Conservation (phyloP, 78 protist species). For the Dictyostelium capitatum region DNA sequence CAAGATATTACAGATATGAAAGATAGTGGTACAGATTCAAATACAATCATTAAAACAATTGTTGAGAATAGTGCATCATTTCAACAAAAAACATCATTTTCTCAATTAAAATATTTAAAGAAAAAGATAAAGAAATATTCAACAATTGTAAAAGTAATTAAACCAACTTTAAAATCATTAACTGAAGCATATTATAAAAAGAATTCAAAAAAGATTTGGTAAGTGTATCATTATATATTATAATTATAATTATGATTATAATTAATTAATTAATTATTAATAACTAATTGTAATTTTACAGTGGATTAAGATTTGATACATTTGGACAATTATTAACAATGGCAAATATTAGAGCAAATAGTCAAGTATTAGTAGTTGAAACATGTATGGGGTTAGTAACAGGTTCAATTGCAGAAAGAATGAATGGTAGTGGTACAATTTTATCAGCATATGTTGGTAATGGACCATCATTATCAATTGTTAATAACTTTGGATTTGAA, state of each 20-base stretch:
- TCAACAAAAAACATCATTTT: conserved; percentile 61
- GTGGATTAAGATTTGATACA: conserved; percentile 78
- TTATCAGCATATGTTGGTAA: conserved; percentile 53
- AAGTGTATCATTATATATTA: neutral
- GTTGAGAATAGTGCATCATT: conserved; percentile 73
- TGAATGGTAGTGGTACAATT: conserved; percentile 58
- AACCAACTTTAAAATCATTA: conserved; percentile 56
- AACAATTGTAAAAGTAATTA: conserved; percentile 47
- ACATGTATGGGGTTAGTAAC: conserved; percentile 67
- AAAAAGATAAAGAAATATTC: conserved; percentile 67
- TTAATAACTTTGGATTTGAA: conserved; percentile 57
- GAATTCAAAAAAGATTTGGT: conserved; percentile 77
- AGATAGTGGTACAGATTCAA: conserved; percentile 41
- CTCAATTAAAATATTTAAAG: conserved; percentile 70
- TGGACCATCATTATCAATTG: conserved; percentile 62
- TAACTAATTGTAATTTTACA: neutral
- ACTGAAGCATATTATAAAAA: conserved; percentile 39
- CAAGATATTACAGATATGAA: conserved; percentile 64
- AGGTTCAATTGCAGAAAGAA: conserved; percentile 77
- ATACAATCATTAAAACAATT: conserved; percentile 53
- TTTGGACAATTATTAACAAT: conserved; percentile 72
- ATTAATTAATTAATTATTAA: too few species aligned
- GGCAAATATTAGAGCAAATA: conserved; percentile 44
- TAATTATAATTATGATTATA: too few species aligned
- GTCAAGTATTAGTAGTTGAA: conserved; percentile 56